phyloP scores from a whole-genome alignment of 2,329 filamentous ascomycete genomes.

The Ceratocystis colombiana region DNA sequence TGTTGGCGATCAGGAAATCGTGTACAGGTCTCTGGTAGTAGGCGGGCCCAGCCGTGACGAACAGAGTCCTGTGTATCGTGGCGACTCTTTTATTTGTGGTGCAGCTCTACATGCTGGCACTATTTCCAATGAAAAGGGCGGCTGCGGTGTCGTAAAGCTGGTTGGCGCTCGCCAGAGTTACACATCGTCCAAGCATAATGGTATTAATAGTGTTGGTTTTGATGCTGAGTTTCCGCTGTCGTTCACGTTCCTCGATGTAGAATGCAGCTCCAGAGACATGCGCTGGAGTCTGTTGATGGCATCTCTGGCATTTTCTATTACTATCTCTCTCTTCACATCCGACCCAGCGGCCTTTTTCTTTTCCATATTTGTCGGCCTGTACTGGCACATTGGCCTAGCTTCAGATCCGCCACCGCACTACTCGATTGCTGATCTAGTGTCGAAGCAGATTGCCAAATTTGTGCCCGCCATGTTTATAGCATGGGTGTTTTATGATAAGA shows the following conservation, averaged over 20 bases:
- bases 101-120: constrained; percentile 76
- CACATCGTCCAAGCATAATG: constrained; percentile 54
- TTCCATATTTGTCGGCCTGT: constrained; percentile 68
- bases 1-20: constrained; percentile 58
- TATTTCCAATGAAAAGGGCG: constrained; percentile 59
- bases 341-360: constrained; percentile 77
- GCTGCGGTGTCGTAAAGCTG: constrained; percentile 70
- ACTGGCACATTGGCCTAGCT: constrained; percentile 81
- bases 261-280: constrained; percentile 62
- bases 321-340: constrained; percentile 72
- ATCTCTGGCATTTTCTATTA: constrained; percentile 65
- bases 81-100: constrained; percentile 79
- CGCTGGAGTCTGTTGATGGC: constrained; percentile 77
- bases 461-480: constrained; percentile 79
- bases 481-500: constrained; percentile 79
- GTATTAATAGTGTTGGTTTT: constrained; percentile 67
- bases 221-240: constrained; percentile 82
- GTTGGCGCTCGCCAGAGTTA: constrained; percentile 59
- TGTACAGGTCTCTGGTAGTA: constrained; percentile 55
- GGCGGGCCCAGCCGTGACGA: constrained; percentile 48
- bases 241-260: constrained; percentile 62
- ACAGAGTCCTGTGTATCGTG: constrained; percentile 59
- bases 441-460: constrained; percentile 67
- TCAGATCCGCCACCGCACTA: constrained; percentile 69
- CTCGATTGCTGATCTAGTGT: constrained; percentile 61